These are phyloP conservation scores for Trichomonascaceae sp. DNA, from an alignment of 1,139 yeast species.

Conservation along the genomic window DNA sequence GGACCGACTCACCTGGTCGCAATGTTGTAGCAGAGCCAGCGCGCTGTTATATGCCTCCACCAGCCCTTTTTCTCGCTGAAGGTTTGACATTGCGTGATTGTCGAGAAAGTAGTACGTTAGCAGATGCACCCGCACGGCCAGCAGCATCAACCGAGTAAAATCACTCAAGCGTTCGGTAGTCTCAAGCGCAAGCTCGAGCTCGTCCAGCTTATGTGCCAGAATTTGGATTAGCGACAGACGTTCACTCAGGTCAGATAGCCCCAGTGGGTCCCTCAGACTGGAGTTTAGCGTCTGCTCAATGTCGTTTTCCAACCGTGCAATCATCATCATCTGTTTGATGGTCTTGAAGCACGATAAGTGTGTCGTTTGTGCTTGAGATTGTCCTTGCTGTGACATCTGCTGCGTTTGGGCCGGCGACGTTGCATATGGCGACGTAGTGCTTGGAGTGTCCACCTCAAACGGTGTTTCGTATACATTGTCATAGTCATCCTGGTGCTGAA, in stretches of 20 bases:
- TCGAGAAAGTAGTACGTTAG: constrained; percentile 74
- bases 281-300: constrained; percentile 66
- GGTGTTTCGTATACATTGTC: too few relatives aligned
- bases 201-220: constrained; percentile 58
- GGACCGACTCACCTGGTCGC: constrained; percentile 44
- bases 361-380: too few relatives aligned
- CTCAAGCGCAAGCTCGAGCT: constrained; percentile 43
- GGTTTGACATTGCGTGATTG: constrained; percentile 32
- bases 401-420: background rate
- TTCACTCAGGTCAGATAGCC: constrained; percentile 50
- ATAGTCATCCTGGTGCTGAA: constrained; percentile 28
- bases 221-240: constrained; percentile 63
- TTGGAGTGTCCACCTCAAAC: constrained; percentile 46
- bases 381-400: background rate
- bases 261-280: constrained; percentile 54
- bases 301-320: constrained; percentile 78
- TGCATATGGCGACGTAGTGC: background rate
- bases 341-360: too few relatives aligned
- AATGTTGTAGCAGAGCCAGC: constrained; percentile 53
- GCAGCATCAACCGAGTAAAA: constrained; percentile 51
- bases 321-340: constrained; percentile 62
- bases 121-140: constrained; percentile 66
- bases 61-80: constrained; percentile 62
- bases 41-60: constrained; percentile 73
- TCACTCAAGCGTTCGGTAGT: constrained; percentile 39